These are phyloP conservation scores for Kodamaea sagamina DNA, from an alignment of 805 yeast species.

Conservation along the genomic window DNA sequence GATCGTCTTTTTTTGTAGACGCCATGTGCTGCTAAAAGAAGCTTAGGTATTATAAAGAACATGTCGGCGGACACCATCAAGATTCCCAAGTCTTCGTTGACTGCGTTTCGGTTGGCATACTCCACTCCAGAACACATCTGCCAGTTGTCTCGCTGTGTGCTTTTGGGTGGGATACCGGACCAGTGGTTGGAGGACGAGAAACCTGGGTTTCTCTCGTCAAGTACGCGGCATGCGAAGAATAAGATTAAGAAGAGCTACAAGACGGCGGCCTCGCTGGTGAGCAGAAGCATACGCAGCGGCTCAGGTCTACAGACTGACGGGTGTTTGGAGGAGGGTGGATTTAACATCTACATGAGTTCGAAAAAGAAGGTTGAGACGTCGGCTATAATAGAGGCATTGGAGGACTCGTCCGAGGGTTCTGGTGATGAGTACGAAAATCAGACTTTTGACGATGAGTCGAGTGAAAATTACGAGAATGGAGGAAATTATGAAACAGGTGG, in stretches of 20 bases:
- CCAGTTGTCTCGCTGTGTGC: constrained; percentile 46
- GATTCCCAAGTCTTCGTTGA: constrained; percentile 57
- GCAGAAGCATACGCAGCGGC: constrained; percentile 13
- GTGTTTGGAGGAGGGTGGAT: constrained; percentile 11
- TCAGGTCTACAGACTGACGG: constrained; percentile 6
- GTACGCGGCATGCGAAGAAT: constrained; percentile 14
- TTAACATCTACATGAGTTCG: constrained; percentile 10
- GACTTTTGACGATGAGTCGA: too few relatives aligned
- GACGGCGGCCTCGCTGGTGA: constrained; percentile 10
- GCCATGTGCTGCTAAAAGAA: neutral
- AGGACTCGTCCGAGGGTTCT: neutral
- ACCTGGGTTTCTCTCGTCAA: constrained; percentile 23
- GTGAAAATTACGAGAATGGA: too few relatives aligned
- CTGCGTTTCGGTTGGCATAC: constrained; percentile 60
- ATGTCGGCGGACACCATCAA: constrained; percentile 11
- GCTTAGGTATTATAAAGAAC: constrained; percentile 1
- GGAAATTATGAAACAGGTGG: too few relatives aligned
- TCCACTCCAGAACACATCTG: constrained; percentile 51
- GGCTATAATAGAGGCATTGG: constrained; percentile 4
- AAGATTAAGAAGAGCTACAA: constrained; percentile 14
- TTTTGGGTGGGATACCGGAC: constrained; percentile 61
- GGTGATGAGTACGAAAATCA: neutral
- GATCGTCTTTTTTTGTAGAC: constrained; percentile 5
- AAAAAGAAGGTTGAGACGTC: constrained; percentile 1
- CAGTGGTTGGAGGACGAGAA: constrained; percentile 51